Percentiles rank a stretch among this genome's conserved stretches.
phyloP scores from a whole-genome alignment of 805 yeast species.

The Nakazawaea ernobii region DNA sequence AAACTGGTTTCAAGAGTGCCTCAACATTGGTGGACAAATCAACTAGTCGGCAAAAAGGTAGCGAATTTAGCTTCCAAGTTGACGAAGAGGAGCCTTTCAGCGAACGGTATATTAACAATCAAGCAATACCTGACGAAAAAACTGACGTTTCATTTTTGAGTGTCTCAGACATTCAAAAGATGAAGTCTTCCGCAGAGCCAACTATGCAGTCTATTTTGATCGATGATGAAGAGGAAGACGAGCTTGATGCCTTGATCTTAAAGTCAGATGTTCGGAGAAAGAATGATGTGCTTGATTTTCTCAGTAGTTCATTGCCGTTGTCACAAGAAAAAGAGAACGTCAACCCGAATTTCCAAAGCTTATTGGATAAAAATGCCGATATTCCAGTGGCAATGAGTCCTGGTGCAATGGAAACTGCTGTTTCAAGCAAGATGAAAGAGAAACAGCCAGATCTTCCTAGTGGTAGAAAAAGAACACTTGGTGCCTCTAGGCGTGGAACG shows the following conservation, averaged over 20 bases:
- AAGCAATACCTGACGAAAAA: constrained; percentile 3
- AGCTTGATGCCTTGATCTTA: constrained; percentile 1
- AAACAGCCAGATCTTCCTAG: background rate
- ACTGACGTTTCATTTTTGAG: constrained; percentile 11
- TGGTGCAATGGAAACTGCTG: background rate
- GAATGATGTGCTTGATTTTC: background rate
- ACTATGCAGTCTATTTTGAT: background rate
- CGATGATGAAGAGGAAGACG: constrained; percentile 11
- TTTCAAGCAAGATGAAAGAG: background rate
- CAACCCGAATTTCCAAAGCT: background rate
- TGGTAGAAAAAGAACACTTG: constrained; percentile 1
- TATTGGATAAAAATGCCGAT: background rate
- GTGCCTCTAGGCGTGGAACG: background rate
- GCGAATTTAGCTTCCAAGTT: constrained; percentile 8
- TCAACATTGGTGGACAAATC: constrained; percentile 36
- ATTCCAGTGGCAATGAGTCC: background rate
- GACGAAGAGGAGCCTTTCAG: constrained; percentile 6
- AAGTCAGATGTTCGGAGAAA: background rate
- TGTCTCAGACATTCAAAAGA: constrained; percentile 9
- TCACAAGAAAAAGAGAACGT: background rate
- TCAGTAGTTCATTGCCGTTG: background rate
- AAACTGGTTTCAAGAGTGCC: constrained; percentile 56
- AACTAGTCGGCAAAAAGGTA: background rate
- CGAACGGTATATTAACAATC: too few species aligned
- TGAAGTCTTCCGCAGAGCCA: background rate